Base-by-base conservation (phyloP, 345 rosid species). In the Populus euphratica region DNA sequence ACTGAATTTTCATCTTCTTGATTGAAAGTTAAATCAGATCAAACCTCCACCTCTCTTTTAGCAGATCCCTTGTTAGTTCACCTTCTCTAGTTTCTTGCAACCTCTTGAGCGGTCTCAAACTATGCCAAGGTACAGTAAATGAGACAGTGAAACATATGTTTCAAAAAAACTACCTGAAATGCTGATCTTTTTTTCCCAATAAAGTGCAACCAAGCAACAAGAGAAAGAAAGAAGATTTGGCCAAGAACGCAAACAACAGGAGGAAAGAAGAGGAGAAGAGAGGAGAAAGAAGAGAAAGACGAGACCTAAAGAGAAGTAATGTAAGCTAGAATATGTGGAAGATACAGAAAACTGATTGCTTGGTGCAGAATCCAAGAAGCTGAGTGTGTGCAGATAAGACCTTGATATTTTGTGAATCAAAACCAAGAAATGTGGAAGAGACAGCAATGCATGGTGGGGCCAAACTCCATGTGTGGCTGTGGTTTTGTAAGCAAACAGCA, bases 1-100 rank as follows among this genome's bases (percentile, higher is more conserved):
- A 95, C 87, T 95, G 99, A 69, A 95, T 91, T 87, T 93, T 95
- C 99, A 95, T 95, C 80, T 75, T 78, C 74, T 68, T 44, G 18
- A 5, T n/a, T 69, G 21, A 21, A 18, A 39, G 44, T 41, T 41
- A 41, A 41, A 41, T 41, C 16, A 67, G 35, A 20, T 5, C 38
- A 77, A 72, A 36, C 16, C 64, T 14, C 54, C 36, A 72, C 79
- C 67, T 77, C 79, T 84, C 74, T 82, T 54, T 39, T 41, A 63
- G 2, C 23, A 56, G 67, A 61, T 31, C 49, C 63, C 52, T 54
- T 6, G 1, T 63, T 27, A 17, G n/a, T 4, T 5, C 20, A 27
- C 18, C 21, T 35, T 76, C 17, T 25, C 67, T 1, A 21, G 44
- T 14, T 59, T 25, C 77, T 64, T 0, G n/a, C 38, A 17, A 35